Percentiles rank a stretch among this genome's conserved stretches.
These are phyloP conservation scores for Naganishia vaughanmartiniae DNA, from an alignment of 768 basidiomycete genomes.

Conservation along the genomic window DNA sequence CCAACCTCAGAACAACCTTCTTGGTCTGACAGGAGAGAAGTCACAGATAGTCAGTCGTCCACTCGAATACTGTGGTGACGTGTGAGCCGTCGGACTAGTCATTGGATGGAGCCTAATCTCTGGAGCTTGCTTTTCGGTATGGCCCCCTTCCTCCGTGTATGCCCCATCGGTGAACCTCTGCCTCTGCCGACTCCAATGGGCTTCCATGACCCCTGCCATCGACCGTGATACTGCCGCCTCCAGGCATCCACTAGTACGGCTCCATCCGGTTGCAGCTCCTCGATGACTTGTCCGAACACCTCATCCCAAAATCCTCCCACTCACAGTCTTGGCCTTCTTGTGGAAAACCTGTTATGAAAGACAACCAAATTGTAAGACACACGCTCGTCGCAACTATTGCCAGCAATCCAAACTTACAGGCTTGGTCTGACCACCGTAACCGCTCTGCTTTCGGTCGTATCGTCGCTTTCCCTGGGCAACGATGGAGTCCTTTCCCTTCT, in stretches of 20 bases:
- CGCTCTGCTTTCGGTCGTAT: constrained; percentile 73
- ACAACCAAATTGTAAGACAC: background rate
- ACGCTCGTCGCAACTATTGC: background rate
- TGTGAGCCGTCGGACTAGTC: background rate
- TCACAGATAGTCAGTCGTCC: background rate
- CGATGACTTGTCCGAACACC: constrained; percentile 41
- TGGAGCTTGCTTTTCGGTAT: no score
- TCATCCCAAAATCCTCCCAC: constrained; percentile 24
- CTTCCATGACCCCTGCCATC: background rate
- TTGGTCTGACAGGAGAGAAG: constrained; percentile 60
- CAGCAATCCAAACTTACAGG: constrained; percentile 56
- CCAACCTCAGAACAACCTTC: constrained; percentile 97
- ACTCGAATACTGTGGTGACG: background rate
- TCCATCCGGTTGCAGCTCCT: background rate
- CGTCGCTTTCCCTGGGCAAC: constrained; percentile 99
- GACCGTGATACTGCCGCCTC: background rate
- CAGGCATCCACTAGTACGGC: background rate
- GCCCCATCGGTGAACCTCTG: no score
- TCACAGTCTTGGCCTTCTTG: constrained; percentile 75
- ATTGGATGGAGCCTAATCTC: background rate
- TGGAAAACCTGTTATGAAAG: constrained; percentile 67
- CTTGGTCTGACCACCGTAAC: constrained; percentile 99
- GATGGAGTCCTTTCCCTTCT: constrained; percentile 98
- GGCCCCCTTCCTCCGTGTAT: no score
- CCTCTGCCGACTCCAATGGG: no score